Percentiles rank a stretch among this genome's conserved stretches.
Conservation (phyloP, 2,329 filamentous ascomycete genomes). For the Pseudogymnoascus sp. region DNA sequence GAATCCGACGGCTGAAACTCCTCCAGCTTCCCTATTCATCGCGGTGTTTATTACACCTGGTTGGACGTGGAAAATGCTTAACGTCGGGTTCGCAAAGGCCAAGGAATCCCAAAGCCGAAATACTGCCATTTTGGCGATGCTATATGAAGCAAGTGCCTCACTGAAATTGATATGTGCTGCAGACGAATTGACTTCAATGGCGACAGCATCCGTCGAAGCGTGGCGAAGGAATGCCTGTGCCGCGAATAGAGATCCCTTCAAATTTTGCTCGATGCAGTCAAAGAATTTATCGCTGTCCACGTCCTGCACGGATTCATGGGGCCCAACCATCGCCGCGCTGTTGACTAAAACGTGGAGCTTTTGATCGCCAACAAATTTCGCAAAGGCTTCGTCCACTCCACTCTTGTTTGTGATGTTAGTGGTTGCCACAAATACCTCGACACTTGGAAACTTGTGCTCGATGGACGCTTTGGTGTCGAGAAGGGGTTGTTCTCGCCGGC, state of each 20-base stretch:
- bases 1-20: constrained; percentile 19
- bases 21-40: constrained; percentile 24
- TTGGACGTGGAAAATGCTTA: constrained; percentile 30
- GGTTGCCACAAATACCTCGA: constrained; percentile 29
- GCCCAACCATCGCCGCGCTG: constrained; percentile 31
- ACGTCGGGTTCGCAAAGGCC: constrained; percentile 23
- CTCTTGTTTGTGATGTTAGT: constrained; percentile 29
- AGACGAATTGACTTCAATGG: constrained; percentile 31
- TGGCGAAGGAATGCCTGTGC: constrained; percentile 31
- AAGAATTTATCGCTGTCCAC: constrained; percentile 30
- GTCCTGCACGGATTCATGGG: constrained; percentile 23
- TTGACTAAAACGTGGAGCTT: constrained; percentile 36
- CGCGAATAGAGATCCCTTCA: constrained; percentile 29
- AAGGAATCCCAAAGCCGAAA: constrained; percentile 28
- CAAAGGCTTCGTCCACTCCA: constrained; percentile 30
- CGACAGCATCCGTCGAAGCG: constrained; percentile 27
- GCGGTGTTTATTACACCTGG: constrained; percentile 27
- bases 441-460: constrained; percentile 28
- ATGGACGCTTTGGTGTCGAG: constrained; percentile 32
- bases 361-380: constrained; percentile 24
- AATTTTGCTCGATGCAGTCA: constrained; percentile 29
- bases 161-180: constrained; percentile 30
- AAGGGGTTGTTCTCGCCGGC: constrained; percentile 31
- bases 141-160: constrained; percentile 23
- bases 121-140: constrained; percentile 26